Conservation (phyloP, 306 rosid genomes). For the Cicer pinnatifidum region DNA sequence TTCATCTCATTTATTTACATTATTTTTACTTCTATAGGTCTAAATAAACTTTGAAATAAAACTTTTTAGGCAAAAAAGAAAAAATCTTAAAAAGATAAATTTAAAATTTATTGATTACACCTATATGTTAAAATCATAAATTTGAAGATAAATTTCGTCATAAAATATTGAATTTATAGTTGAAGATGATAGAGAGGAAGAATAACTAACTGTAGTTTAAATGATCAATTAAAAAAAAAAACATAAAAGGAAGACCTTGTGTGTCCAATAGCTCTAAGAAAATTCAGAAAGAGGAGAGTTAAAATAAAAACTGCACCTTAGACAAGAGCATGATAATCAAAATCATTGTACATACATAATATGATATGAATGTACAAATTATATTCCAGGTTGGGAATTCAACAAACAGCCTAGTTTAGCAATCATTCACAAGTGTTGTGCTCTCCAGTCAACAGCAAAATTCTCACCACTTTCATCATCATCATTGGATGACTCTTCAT, state of each 20-base stretch:
- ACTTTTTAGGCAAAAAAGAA: no score
- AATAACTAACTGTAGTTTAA: no score
- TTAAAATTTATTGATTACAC: no score
- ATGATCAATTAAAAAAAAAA: no score
- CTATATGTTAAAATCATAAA: no score
- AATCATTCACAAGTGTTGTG: constrained; percentile 72
- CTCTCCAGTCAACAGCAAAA: constrained; percentile 94
- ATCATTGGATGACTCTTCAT: constrained; percentile 70
- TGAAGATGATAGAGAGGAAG: no score
- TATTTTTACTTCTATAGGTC: no score
- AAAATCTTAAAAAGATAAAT: no score
- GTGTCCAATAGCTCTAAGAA: constrained; percentile 11
- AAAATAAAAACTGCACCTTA: not conserved
- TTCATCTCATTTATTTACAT: no score
- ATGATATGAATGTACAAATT: constrained; percentile 17
- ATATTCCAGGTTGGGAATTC: constrained; percentile 36
- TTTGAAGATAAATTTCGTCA: no score
- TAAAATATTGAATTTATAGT: no score
- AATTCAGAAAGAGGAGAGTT: not conserved
- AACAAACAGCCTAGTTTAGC: constrained; percentile 15
- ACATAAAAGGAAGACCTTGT: not conserved
- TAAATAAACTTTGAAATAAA: no score
- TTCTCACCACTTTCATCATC: constrained; percentile 70
- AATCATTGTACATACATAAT: constrained; percentile 35
- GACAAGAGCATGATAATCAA: constrained; percentile 13